Base-by-base conservation (phyloP, 805 yeast species). In the Wickerhamomyces xylosicus region DNA sequence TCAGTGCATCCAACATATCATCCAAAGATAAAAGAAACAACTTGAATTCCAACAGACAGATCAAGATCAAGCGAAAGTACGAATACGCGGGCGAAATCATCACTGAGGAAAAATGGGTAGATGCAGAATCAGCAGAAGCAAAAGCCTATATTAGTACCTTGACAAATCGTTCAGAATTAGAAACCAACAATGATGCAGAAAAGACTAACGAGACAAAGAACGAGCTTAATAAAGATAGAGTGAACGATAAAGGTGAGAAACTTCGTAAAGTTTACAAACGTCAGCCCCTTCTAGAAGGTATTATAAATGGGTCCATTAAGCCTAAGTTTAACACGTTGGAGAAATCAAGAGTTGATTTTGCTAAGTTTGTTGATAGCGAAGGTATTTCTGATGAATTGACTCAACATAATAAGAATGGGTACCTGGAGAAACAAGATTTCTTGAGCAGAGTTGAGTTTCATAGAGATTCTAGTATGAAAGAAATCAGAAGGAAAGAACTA, bases 291-390 rank as follows among this genome's bases (percentile, higher is more conserved):
- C 62, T 87, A 7, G 89, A 84, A 54, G 85, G 80, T 41, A 87
- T 87, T 29, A 71, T 86, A 35, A 64, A 74, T 34, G 71, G 79
- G 10, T 68, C 83, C 3, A 74, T 80, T 46, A 78, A 82, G 48
- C 77, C 85, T 25, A 90, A 86, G 56, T 67, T 92, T 44, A 84
- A 95, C 19, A 92, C 98, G 0, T 64, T 92, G 46, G 97, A 92
- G 56, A 92, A 92, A 60, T 84, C 95, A 1, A 68, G 95, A 45
- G 67, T 92, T 37, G 98, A 92, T 60, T 92, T 97, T 95, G 94
- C 95, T 1, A 76, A 84, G 35, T 87, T 84, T 61, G 96, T 92
- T 22, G 97, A 90, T 60, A 72, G 82, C 47, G 78, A 79, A 46
- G 87, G 87, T 40, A 79, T 92, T 35, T 69, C 74, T 38, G 96